Evolutionary conservation across 108 stramenopile genomes (phyloP), one percentile per base, ranked within the genome.

Genomic region (Cylindrotheca fusiformis): DNA sequence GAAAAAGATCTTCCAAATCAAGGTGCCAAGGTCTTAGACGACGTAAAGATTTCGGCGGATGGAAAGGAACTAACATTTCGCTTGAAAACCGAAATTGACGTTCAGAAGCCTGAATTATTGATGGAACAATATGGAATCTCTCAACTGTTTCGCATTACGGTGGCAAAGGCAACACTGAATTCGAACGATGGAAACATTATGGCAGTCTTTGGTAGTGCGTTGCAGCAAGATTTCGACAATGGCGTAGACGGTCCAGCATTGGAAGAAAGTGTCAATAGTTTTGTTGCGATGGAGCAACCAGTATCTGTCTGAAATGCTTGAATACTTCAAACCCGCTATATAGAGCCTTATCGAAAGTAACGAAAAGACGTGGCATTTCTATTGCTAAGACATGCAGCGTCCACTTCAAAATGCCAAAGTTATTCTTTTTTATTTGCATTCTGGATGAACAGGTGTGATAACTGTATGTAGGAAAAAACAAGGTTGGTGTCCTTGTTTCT

Each of bases 21-120:
- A 23, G 81, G 77, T 19, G 51, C 75, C 0, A 70, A 69, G 50
- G 58, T 82, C 0, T 56, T 86, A 17, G 65, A 67, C 4, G 62
- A 69, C 22, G 74, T 83, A 3, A 25, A 30, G 2, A 53, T 87
- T 23, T 79, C 85, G n/a, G 52, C 69, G 1, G 85, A 88, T 69
- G 83, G 83, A 0, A 81, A 75, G 50, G 77, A 76, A 24, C 49
- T 93, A 45, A 55, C 54, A 10, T 93, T 90, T 56, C 52, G 65
- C 25, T 55, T 90, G 25, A 69, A 60, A 50, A 83, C 86, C 12
- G 74, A 90, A 62, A 93, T 93, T 52, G 87, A 88, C 32, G 92
- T 93, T 0, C 83, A 93, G 69, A 86, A 90, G 61, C 92, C 92
- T 32, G 92, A 93, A 67, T 59, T 88, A 55, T 55, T 93, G 1